Conservation (phyloP, 768 basidiomycete species). For the Nidularia sp. region DNA sequence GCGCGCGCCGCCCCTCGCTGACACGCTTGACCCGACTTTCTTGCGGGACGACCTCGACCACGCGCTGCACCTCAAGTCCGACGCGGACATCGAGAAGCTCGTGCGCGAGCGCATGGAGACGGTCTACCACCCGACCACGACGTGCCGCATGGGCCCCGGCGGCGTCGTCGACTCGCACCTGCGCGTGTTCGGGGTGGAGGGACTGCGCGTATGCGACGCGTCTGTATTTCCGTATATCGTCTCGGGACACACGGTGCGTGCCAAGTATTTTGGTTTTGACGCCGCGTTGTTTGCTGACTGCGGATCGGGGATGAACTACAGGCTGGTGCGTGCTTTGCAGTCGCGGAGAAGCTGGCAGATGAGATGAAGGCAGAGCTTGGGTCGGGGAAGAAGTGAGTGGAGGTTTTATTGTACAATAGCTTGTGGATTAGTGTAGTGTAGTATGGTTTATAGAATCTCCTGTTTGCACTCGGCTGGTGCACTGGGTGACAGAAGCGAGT, state of each 20-base stretch:
- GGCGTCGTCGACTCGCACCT: conserved; percentile 35
- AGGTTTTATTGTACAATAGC: no score
- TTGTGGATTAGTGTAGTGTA: no score
- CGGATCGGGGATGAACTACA: neutral
- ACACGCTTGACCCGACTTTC: conserved; percentile 28
- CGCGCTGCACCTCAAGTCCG: conserved; percentile 25
- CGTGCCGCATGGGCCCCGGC: conserved; percentile 43
- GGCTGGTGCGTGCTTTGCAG: conserved; percentile 27
- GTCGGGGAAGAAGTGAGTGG: neutral
- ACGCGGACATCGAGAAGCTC: conserved; percentile 36
- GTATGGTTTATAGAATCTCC: no score
- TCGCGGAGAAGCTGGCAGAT: conserved; percentile 30
- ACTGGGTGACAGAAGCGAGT: no score
- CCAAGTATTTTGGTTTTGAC: conserved; percentile 3
- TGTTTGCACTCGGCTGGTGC: no score
- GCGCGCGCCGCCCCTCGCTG: conserved; percentile 32
- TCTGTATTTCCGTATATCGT: conserved; percentile 42
- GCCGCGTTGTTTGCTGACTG: neutral
- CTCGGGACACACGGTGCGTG: conserved; percentile 44
- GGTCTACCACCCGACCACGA: conserved; percentile 43
- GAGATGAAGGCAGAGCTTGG: conserved; percentile 19
- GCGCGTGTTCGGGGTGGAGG: conserved; percentile 35
- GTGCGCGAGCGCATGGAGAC: conserved; percentile 40
- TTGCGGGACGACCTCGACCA: conserved; percentile 35
- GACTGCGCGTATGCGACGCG: conserved; percentile 44